Percentiles rank a stretch among this genome's conserved stretches.
phyloP scores from a whole-genome alignment of 2,329 filamentous ascomycete genomes.

The Penicillium sp. region DNA sequence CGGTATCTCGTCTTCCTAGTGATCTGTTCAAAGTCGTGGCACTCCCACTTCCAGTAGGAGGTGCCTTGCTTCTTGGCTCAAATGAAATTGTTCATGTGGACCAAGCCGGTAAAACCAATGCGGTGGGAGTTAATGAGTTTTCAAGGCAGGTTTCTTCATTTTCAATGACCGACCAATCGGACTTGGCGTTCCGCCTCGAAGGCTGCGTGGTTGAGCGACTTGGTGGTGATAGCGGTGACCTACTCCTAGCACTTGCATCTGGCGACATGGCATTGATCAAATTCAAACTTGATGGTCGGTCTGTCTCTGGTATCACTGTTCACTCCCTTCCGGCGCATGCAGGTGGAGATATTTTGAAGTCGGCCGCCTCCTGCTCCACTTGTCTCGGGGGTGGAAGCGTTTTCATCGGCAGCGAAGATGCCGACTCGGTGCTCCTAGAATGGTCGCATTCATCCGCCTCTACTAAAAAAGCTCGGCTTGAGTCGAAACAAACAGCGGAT shows the following conservation, averaged over 20 bases:
- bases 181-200: conserved; percentile 77
- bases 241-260: conserved; percentile 76
- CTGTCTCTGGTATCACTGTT: conserved; percentile 82
- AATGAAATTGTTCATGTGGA: conserved; percentile 96
- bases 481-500: conserved; percentile 54
- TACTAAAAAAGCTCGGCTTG: conserved; percentile 60
- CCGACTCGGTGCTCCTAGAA: conserved; percentile 76
- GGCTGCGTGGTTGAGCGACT: conserved; percentile 75
- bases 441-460: conserved; percentile 70
- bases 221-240: conserved; percentile 73
- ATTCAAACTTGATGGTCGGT: conserved; percentile 86
- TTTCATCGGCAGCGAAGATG: conserved; percentile 82
- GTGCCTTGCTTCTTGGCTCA: conserved; percentile 77
- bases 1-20: conserved; percentile 79
- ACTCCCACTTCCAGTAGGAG: conserved; percentile 81
- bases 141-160: conserved; percentile 81
- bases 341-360: conserved; percentile 63
- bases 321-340: conserved; percentile 62
- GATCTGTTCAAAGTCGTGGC: conserved; percentile 82
- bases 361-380: conserved; percentile 67
- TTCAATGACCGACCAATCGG: conserved; percentile 79
- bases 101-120: conserved; percentile 90
- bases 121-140: conserved; percentile 89
- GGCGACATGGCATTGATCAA: conserved; percentile 73
- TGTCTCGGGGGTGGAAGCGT: conserved; percentile 67